A percentile compares a stretch with the other conserved stretches of the same genome.
Evolutionary conservation across 306 rosid species (phyloP).

Genomic region (Luffa acutangula): DNA sequence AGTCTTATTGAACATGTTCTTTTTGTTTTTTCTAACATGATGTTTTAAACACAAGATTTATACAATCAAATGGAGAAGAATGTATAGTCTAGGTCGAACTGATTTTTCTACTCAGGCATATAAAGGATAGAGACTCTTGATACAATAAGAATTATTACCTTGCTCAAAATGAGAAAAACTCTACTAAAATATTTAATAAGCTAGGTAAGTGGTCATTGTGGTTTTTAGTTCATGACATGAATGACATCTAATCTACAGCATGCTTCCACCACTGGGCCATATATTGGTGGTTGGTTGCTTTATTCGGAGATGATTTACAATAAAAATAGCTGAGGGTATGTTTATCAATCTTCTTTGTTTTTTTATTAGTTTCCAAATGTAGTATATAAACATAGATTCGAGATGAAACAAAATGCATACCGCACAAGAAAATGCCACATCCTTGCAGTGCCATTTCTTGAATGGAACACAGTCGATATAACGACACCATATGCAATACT

Average conservation of each 20-base stretch:
- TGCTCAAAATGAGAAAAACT: background rate
- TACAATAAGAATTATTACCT: background rate
- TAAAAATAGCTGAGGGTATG: background rate
- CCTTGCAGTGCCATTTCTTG: conserved; percentile 64
- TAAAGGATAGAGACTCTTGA: background rate
- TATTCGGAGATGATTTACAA: background rate
- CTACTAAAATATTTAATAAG: background rate
- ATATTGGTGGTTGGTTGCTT: background rate
- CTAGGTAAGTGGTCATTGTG: background rate
- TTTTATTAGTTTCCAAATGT: background rate
- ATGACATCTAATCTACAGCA: background rate
- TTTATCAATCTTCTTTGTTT: background rate
- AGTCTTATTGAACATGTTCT: background rate
- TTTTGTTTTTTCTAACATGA: background rate
- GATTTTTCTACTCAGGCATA: background rate
- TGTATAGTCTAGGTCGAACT: background rate
- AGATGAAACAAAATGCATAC: conserved; percentile 24
- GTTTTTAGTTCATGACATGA: background rate
- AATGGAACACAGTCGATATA: conserved; percentile 69
- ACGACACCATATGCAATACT: conserved; percentile 71
- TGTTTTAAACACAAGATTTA: background rate
- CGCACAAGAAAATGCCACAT: conserved; percentile 53
- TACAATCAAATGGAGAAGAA: background rate
- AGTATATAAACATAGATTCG: background rate
- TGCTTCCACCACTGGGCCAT: background rate